Evolutionary conservation across 2,329 filamentous ascomycete genomes (phyloP), one percentile per base, ranked within the genome.

Genomic region (Pseudogymnoascus sp.): DNA sequence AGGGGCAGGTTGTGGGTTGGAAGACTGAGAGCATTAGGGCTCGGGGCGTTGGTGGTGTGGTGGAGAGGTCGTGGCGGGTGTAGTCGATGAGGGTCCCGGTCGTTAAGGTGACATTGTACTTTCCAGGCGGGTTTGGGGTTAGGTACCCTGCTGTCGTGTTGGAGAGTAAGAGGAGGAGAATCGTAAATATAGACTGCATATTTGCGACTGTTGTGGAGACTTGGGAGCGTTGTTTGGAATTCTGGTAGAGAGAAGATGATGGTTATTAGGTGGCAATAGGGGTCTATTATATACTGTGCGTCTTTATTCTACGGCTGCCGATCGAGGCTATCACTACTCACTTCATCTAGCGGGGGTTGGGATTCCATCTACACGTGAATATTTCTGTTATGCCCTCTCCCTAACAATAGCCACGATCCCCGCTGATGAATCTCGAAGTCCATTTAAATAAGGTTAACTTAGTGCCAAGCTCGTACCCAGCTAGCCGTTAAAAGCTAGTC

Each of bases 11-110:
- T 15, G 53, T 28, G 3, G 69, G 68, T 40, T 68, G 66, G 36
- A 65, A 69, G n/a, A 68, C 21, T n/a, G 66, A 65, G 13, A 66
- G 59, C 61, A 70, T 65, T 11, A 71, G 19, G 28, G 38, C 15
- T 1, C 64, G 61, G 50, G 47, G 60, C 17, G 44, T 47, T 33
- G 28, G 15, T 13, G 17, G 53, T 19, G 26, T 38, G 23, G 63
- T 64, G 17, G 65, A 65, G 17, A 19, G 23, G 26, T 70, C 67
- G 11, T 62, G 26, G 2, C 68, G 64, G 2, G 62, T 57, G 5
- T 60, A 33, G 31, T 71, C 69, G 3, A 65, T 66, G n/a, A 71
- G 47, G 15, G 66, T 42, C 3, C 67, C 26, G 5, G 67, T 65
- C 17, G 62, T 62, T 9, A 65, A 67, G 2, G 65, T 66, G 11